These are phyloP conservation scores for Polysphondylium violaceum DNA, from an alignment of 78 protist species.

Conservation along the genomic window DNA sequence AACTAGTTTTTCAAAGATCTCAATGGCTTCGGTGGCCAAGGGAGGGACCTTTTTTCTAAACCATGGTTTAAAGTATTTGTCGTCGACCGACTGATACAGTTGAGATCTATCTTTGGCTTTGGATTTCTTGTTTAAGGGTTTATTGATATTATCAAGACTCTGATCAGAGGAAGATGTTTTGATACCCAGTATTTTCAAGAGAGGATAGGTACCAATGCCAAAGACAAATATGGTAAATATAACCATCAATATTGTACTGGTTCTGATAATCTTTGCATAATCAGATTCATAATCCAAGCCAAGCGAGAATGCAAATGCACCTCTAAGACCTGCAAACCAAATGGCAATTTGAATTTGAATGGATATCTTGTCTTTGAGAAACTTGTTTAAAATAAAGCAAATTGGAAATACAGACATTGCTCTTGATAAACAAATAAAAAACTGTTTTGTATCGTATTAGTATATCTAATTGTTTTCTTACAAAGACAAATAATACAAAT, in stretches of 20 bases:
- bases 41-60: slow-evolving; percentile 68
- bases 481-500: too few relatives aligned
- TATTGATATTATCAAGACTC: slow-evolving; percentile 51
- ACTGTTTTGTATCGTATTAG: background rate
- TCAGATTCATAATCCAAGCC: slow-evolving; percentile 63
- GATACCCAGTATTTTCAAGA: slow-evolving; percentile 54
- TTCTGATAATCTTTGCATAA: slow-evolving; percentile 2
- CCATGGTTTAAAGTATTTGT: slow-evolving; percentile 65
- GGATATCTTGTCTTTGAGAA: slow-evolving; percentile 47
- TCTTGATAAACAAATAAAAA: slow-evolving; percentile 38
- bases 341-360: slow-evolving; percentile 58
- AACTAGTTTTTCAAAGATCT: slow-evolving; percentile 62
- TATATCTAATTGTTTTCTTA: too few relatives aligned
- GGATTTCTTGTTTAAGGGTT: slow-evolving; percentile 23
- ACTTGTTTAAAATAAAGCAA: slow-evolving; percentile 32
- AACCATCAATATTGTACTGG: slow-evolving; percentile 49
- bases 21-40: slow-evolving; percentile 53
- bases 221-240: slow-evolving; percentile 54
- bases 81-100: slow-evolving; percentile 38
- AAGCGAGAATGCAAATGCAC: slow-evolving; percentile 94
- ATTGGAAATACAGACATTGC: slow-evolving; percentile 72
- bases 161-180: slow-evolving; percentile 66
- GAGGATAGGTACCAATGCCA: slow-evolving; percentile 75
- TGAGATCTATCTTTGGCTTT: slow-evolving; percentile 46
- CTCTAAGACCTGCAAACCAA: slow-evolving; percentile 91